phyloP scores from a whole-genome alignment of 2,329 filamentous ascomycete species.

The Orbilia javanica region DNA sequence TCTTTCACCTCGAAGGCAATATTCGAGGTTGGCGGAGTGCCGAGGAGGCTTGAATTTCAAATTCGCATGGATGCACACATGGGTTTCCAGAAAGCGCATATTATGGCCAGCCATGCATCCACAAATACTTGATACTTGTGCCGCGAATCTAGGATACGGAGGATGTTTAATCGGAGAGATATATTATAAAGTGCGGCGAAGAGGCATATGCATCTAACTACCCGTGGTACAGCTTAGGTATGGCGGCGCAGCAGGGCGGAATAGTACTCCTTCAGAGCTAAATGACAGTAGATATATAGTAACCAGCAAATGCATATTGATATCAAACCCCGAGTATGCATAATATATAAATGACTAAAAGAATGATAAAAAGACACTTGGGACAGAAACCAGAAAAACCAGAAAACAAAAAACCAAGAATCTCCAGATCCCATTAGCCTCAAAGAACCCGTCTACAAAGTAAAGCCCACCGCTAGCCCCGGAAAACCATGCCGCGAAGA shows the following conservation, averaged over 20 bases:
- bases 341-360: neutral
- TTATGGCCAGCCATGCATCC: no score
- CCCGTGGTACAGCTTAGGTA: no score
- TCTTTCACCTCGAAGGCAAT: conserved; percentile 1
- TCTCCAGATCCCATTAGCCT: neutral
- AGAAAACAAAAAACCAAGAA: neutral
- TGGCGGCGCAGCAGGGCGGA: neutral
- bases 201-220: no score
- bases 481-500: conserved; percentile 12
- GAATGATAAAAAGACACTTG: neutral
- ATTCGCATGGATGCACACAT: no score
- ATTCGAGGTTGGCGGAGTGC: neutral
- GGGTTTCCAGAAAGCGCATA: no score
- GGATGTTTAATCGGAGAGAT: no score
- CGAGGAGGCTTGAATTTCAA: no score
- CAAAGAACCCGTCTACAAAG: conserved; percentile 9
- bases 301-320: conserved; percentile 9
- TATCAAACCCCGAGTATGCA: conserved; percentile 2
- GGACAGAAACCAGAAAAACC: neutral
- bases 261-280: neutral
- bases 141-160: no score
- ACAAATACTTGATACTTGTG: no score
- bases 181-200: no score
- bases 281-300: neutral
- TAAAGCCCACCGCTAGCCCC: conserved; percentile 19